phyloP scores from a whole-genome alignment of 352 stramenopile species.

The Globisporangium solare region DNA sequence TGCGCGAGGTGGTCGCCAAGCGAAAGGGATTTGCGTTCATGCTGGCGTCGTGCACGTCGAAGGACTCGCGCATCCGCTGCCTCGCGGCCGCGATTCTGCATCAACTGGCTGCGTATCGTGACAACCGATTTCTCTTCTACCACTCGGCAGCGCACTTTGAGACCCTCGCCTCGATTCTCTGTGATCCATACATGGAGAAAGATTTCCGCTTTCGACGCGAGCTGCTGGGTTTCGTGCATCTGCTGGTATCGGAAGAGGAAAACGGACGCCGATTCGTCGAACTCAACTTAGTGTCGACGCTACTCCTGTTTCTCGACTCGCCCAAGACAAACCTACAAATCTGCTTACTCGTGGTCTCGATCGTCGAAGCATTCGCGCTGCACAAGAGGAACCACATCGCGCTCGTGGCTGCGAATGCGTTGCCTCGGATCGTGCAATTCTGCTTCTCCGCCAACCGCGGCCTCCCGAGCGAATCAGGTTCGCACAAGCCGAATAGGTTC shows the following conservation, averaged over 20 bases:
- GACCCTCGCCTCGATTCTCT: slow-evolving; percentile 40
- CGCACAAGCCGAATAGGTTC: neutral
- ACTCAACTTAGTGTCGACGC: slow-evolving; percentile 39
- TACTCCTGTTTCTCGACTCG: slow-evolving; percentile 47
- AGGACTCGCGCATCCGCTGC: slow-evolving; percentile 48
- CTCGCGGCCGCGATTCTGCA: slow-evolving; percentile 55
- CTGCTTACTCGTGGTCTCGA: slow-evolving; percentile 46
- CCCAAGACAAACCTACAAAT: slow-evolving; percentile 31
- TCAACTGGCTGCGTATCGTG: slow-evolving; percentile 41
- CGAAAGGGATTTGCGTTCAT: slow-evolving; percentile 66
- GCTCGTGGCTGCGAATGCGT: slow-evolving; percentile 37
- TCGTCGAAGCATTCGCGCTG: slow-evolving; percentile 50
- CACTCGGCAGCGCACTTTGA: slow-evolving; percentile 49
- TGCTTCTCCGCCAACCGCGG: slow-evolving; percentile 29
- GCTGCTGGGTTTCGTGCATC: slow-evolving; percentile 57
- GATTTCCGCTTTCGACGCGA: slow-evolving; percentile 51
- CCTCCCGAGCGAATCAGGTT: neutral
- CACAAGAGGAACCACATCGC: slow-evolving; percentile 48
- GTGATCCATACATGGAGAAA: slow-evolving; percentile 65
- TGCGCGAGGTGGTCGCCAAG: slow-evolving; percentile 54
- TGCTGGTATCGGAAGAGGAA: slow-evolving; percentile 51
- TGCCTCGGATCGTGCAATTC: slow-evolving; percentile 46
- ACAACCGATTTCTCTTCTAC: slow-evolving; percentile 63
- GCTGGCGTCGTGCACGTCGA: slow-evolving; percentile 50
- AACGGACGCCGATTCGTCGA: slow-evolving; percentile 57